Base-by-base conservation (phyloP, 345 rosid genomes). In the Salix viminalis region DNA sequence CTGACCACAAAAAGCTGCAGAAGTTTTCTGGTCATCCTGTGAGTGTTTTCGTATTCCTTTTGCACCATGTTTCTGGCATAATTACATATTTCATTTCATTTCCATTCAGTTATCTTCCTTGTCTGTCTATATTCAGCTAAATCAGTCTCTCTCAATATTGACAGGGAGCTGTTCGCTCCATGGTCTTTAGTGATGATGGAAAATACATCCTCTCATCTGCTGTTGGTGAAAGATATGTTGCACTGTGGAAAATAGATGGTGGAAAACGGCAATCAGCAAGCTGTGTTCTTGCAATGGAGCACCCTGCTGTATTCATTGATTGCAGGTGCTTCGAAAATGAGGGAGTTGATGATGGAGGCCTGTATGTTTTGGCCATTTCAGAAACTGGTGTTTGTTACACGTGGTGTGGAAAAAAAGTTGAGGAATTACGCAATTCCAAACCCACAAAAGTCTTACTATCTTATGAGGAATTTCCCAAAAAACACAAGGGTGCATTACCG, bases 281-380 rank as follows among this genome's bases (percentile, higher is more conserved):
- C 83, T 96, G 97, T 86, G 90, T 90, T 74, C 96, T 96, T 81
- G 90, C 99, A 62, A 83, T 96, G 90, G 99, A 93, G 80, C 92
- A 96, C 84, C 98, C 99, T 77, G 94, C 97, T 36, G 90, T 93
- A 65, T 91, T 84, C 16, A 75, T 96, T 73, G 98, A 96, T 80
- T 65, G 93, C 83, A 83, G 75, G 89, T 76, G 87, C 80, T 80
- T 85, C 79, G 78, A 80, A 18, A 76, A 79, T 68, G 84, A 65
- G 65, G 83, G 77, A 79, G 85, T 19, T 75, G 85, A 84, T 75
- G 87, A 81, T 68, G 54, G 79, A 21, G 90, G 90, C 50, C 78
- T 92, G 11, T 87, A 82, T 71, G 88, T 96, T 71, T 75, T 93
- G 79, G 97, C 98, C 9, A 83, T 96, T 72, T 93, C 99, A 52